Conservation (phyloP, 2,329 filamentous ascomycete species). For the Colletotrichum sp. region DNA sequence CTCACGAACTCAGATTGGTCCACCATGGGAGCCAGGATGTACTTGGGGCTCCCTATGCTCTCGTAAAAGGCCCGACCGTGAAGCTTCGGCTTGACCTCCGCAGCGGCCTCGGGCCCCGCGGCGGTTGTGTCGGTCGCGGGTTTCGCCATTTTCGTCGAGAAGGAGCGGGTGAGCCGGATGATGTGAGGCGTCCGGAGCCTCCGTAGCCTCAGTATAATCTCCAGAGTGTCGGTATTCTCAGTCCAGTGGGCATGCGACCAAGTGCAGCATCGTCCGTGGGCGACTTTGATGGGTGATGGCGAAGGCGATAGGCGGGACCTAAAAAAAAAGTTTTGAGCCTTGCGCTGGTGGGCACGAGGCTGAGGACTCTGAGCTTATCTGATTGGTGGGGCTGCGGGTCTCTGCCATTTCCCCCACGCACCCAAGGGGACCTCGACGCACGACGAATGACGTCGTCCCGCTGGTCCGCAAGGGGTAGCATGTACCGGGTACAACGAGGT, state of each 20-base stretch:
- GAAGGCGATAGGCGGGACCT: background rate
- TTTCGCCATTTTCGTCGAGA: conserved; percentile 28
- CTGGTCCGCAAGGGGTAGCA: background rate
- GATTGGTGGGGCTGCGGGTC: conserved; percentile 10
- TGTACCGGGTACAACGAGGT: background rate
- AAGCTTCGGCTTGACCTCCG: conserved; percentile 57
- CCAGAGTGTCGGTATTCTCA: conserved; percentile 10
- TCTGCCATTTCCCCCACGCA: background rate
- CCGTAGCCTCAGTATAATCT: conserved; percentile 5
- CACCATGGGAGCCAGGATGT: conserved; percentile 95
- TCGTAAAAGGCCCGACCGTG: conserved; percentile 92
- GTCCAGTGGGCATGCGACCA: background rate
- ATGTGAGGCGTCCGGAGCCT: conserved; percentile 10
- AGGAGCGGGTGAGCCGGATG: conserved; percentile 17
- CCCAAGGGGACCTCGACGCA: background rate
- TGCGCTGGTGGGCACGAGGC: background rate
- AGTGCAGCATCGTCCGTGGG: background rate
- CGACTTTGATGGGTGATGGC: background rate
- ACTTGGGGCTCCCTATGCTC: conserved; percentile 90
- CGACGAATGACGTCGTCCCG: conserved; percentile 8
- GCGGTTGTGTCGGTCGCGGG: conserved; percentile 35
- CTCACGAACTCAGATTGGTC: conserved; percentile 96
- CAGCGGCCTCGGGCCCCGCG: conserved; percentile 1
- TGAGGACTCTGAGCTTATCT: conserved; percentile 3
- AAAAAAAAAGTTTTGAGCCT: conserved; percentile 9